Evolutionary conservation across 139 green algal species (phyloP), one percentile per base, ranked within the genome.

Genomic region (Chlorella sp.): DNA sequence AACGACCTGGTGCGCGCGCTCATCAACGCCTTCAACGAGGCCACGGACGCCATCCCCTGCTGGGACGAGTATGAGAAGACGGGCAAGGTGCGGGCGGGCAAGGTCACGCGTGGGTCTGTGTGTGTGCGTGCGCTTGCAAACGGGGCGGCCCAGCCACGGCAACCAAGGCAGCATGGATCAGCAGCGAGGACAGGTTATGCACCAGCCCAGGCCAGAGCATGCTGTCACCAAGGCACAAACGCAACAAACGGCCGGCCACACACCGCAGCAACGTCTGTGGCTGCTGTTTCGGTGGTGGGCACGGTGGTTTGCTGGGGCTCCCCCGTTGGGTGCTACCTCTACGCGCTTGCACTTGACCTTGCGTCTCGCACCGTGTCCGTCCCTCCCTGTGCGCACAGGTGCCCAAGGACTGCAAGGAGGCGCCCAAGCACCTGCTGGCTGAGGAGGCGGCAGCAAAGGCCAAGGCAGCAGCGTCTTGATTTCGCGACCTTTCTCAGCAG

Each of bases 1-100:
- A 96, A 95, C 67, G 82, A 94, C n/a, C 83, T 95, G 73, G 91
- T 95, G 30, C 73, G 88, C 20, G 67, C 73, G 2, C 81, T 91
- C 22, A 86, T 90, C 67, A 75, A 82, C 63, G 51, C 35, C 4
- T 87, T 90, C 77, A 90, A 91, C 63, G 85, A 91, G 77, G 86
- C 87, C 0, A 88, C 82, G 2, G 77, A 80, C 1, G 80, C 82
- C 23, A 89, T 93, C 26, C 82, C 84, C 20, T 88, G 87, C 59
- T 94, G 91, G 91, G 83, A 96, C 67, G 70, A 91, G 27, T 96
- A 97, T 71, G 80, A 73, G 0, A 75, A 80, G 65, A 89, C 77
- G 20, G 87, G 87, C 3, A 72, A 74, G 31, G 84, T 62, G 62
- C 35, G 10, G 31, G n/a, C n/a, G n/a, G n/a, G n/a, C n/a, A n/a